A percentile compares a stretch with the other conserved stretches of the same genome.
phyloP scores from a whole-genome alignment of 1,139 yeast genomes.

The Kodamaea sp. region DNA sequence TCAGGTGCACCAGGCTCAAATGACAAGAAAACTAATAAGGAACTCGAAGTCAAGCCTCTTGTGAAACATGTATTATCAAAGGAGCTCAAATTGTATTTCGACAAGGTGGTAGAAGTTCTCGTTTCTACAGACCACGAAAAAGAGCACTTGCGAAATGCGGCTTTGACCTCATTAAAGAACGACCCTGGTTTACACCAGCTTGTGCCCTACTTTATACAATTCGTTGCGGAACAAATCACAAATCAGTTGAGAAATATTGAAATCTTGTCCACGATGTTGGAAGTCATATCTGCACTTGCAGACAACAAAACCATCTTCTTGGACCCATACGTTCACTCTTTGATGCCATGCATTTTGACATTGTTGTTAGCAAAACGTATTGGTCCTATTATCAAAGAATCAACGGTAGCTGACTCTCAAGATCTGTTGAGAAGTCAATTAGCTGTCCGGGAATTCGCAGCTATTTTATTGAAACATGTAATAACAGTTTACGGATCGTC shows the following conservation, averaged over 20 bases:
- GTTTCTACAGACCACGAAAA: slow-evolving; percentile 58
- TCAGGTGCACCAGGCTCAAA: slow-evolving; percentile 17
- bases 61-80: slow-evolving; percentile 97
- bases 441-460: slow-evolving; percentile 85
- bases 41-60: slow-evolving; percentile 82
- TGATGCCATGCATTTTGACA: slow-evolving; percentile 94
- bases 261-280: slow-evolving; percentile 83
- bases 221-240: slow-evolving; percentile 93
- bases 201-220: slow-evolving; percentile 94
- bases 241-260: slow-evolving; percentile 77
- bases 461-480: slow-evolving; percentile 76
- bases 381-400: slow-evolving; percentile 56
- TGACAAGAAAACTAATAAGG: slow-evolving; percentile 47
- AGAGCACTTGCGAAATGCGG: slow-evolving; percentile 70
- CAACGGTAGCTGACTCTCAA: slow-evolving; percentile 23
- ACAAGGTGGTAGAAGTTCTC: slow-evolving; percentile 82
- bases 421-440: slow-evolving; percentile 45
- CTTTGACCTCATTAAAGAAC: slow-evolving; percentile 76
- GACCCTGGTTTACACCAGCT: slow-evolving; percentile 97
- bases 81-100: slow-evolving; percentile 91
- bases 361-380: slow-evolving; percentile 83
- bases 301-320: slow-evolving; percentile 84
- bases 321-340: slow-evolving; percentile 94
- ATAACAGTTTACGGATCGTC: slow-evolving; percentile 80
- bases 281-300: slow-evolving; percentile 81